Base-by-base conservation (phyloP, 805 yeast genomes). In the Yarrowia sp. region DNA sequence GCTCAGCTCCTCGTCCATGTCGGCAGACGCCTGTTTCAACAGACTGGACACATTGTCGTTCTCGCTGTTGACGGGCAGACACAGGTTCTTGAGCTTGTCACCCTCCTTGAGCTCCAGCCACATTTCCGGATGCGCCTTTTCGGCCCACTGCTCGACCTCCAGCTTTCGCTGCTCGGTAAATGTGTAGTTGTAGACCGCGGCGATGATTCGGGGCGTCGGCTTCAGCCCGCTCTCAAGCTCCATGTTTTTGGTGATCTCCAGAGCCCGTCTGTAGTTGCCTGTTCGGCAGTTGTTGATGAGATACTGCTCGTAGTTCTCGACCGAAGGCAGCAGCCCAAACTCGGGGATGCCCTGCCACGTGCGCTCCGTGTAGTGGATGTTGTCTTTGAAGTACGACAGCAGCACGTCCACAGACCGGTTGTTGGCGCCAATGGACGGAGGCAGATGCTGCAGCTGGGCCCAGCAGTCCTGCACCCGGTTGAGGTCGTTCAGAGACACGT, bases 231-330 rank as follows among this genome's bases (percentile, higher is more conserved):
- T 73, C 3, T 70, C 70, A 42, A 83, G 83, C 38, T 78, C 81
- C 75, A 86, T 82, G 36, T 79, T 79, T 20, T 80, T 78, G 3
- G 85, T 80, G 34, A 86, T 75, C 17, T 79, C 78, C 8, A 87
- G 76, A 0, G 95, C 95, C 3, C 84, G 82, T 10, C 82, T 82
- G 44, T 81, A 83, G 55, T 82, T 78, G 9, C 89, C 92, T 73
- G 86, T 86, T 71, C 87, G 87, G 69, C 90, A 88, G 74, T 89
- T 87, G 0, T 92, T 90, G 68, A 88, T 84, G 40, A 90, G 75
- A 72, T 84, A 87, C 74, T 88, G 91, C 47, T 81, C 82, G 73
- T 82, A 83, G 40, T 87, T 81, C 10, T 80, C 80, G 42, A 82
- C 76, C 69, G 84, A 82, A 0, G 91, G 90, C 13, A 80, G 70